Conservation (phyloP, 2,329 filamentous ascomycete genomes). For the Pyrenochaeta sp. region DNA sequence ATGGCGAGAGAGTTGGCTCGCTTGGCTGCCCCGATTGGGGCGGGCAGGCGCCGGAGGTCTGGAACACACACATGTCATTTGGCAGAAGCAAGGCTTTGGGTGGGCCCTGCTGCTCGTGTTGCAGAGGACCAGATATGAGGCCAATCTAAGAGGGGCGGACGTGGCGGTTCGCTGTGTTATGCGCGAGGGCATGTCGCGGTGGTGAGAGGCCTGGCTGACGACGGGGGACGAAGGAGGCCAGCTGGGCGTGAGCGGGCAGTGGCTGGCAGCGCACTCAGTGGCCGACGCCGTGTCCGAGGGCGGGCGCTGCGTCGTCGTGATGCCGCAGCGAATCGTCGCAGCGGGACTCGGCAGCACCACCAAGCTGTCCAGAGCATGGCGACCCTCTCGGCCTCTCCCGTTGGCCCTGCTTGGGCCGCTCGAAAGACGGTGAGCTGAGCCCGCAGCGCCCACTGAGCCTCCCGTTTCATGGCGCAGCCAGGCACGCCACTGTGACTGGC, state of each 20-base stretch:
- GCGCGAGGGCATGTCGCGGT: no score
- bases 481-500: conserved; percentile 33
- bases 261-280: not conserved
- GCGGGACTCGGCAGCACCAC: not conserved
- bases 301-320: no score
- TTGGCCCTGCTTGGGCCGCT: conserved; percentile 17
- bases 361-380: not conserved
- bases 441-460: conserved; percentile 13
- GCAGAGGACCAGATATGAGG: not conserved
- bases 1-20: conserved; percentile 2
- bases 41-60: conserved; percentile 7
- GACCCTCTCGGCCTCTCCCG: conserved; percentile 7
- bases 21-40: conserved; percentile 7
- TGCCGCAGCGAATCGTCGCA: not conserved
- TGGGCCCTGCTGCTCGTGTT: conserved; percentile 3
- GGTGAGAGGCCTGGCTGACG: not conserved
- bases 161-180: conserved; percentile 5
- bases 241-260: not conserved
- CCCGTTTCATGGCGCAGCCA: conserved; percentile 38
- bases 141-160: conserved; percentile 4
- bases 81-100: conserved; percentile 1
- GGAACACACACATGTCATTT: conserved; percentile 9
- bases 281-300: not conserved
- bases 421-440: conserved; percentile 31
- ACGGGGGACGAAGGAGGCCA: no score